phyloP scores from a whole-genome alignment of 768 basidiomycete species.

The Boletus coccyginus region DNA sequence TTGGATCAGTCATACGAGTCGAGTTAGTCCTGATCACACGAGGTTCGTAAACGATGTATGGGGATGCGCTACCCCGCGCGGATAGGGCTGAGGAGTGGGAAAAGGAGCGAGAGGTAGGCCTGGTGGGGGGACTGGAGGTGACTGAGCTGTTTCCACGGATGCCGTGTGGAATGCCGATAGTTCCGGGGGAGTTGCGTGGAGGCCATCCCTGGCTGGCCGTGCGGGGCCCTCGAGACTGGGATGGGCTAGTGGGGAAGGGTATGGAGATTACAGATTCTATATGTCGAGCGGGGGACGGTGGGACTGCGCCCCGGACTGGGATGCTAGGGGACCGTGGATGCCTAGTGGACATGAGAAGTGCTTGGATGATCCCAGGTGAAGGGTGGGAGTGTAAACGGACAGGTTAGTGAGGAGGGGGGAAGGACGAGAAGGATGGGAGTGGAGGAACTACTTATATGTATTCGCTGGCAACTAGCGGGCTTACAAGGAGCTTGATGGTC shows the following conservation, averaged over 20 bases:
- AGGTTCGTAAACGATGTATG: constrained; percentile 51
- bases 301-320: constrained; percentile 50
- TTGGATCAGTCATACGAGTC: constrained; percentile 39
- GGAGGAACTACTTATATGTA: constrained; percentile 6
- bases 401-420: not conserved
- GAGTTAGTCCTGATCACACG: constrained; percentile 63
- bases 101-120: constrained; percentile 46
- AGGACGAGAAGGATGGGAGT: not conserved
- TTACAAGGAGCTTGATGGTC: constrained; percentile 5
- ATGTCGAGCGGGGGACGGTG: constrained; percentile 50
- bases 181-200: constrained; percentile 28
- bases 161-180: constrained; percentile 39
- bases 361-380: not conserved
- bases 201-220: constrained; percentile 34
- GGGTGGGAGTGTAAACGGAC: not conserved
- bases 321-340: constrained; percentile 65
- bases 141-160: constrained; percentile 33
- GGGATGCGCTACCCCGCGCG: constrained; percentile 29
- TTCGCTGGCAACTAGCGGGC: not conserved
- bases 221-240: constrained; percentile 39
- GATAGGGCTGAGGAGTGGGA: constrained; percentile 34
- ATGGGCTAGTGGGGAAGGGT: constrained; percentile 41
- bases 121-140: constrained; percentile 36
- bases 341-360: constrained; percentile 42
- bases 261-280: constrained; percentile 68